These are phyloP conservation scores for Populus trichocarpa DNA, from an alignment of 441 rosid species.

Conservation along the genomic window DNA sequence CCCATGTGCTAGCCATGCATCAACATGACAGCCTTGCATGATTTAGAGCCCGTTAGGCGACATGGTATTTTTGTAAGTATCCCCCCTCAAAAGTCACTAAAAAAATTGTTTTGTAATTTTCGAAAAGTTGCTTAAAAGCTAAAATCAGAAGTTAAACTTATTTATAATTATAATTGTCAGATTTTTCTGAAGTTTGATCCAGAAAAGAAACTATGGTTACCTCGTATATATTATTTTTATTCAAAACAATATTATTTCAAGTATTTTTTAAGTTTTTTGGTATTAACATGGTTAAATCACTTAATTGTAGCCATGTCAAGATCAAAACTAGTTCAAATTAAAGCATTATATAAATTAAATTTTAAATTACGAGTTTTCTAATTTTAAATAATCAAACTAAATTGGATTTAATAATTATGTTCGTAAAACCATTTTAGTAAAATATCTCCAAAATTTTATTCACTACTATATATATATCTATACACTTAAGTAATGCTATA, in stretches of 20 bases:
- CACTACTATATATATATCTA: neutral
- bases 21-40: neutral
- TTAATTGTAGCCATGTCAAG: neutral
- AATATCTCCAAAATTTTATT: neutral
- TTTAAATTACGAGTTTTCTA: too few species aligned
- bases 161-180: neutral
- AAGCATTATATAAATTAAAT: too few species aligned
- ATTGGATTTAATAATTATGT: too few species aligned
- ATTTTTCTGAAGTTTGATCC: neutral
- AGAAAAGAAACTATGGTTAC: too few species aligned
- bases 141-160: neutral
- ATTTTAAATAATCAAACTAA: too few species aligned
- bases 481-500: neutral
- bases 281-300: neutral
- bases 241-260: too few species aligned
- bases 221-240: neutral
- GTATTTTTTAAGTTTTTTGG: too few species aligned
- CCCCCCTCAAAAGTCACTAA: neutral
- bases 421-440: too few species aligned
- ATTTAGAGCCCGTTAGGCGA: neutral
- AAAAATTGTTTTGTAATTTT: neutral
- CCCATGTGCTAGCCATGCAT: slow-evolving; percentile 9
- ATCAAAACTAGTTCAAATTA: neutral
- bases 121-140: neutral
- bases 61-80: neutral